Evolutionary conservation across 805 yeast species (phyloP).

Genomic region (Barnettozyma salicaria): DNA sequence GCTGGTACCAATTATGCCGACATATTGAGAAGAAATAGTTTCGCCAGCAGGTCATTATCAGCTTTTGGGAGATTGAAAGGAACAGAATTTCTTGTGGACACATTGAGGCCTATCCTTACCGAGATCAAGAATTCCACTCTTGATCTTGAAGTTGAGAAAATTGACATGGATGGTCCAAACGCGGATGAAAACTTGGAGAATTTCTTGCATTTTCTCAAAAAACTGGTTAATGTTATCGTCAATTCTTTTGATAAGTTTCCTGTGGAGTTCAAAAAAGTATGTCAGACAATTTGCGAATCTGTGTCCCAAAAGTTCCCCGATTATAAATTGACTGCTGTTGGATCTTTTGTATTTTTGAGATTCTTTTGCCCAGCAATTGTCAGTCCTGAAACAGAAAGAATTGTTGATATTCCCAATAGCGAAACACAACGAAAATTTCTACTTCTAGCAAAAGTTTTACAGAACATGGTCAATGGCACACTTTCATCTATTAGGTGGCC

Average conservation of each 20-base stretch:
- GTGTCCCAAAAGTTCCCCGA: slow-evolving; percentile 60
- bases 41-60: slow-evolving; percentile 72
- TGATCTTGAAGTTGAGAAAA: slow-evolving; percentile 60
- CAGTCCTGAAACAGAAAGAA: slow-evolving; percentile 58
- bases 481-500: slow-evolving; percentile 62
- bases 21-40: slow-evolving; percentile 72
- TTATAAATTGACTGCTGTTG: slow-evolving; percentile 65
- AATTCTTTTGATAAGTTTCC: slow-evolving; percentile 57
- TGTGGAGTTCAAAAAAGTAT: slow-evolving; percentile 60
- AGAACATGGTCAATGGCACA: slow-evolving; percentile 81
- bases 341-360: slow-evolving; percentile 79
- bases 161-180: slow-evolving; percentile 32
- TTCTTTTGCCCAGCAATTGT: slow-evolving; percentile 86
- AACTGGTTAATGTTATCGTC: slow-evolving; percentile 54
- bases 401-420: slow-evolving; percentile 34
- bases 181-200: slow-evolving; percentile 35
- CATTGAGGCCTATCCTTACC: slow-evolving; percentile 51
- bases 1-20: slow-evolving; percentile 60
- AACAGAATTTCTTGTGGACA: slow-evolving; percentile 43
- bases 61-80: slow-evolving; percentile 68
- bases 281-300: slow-evolving; percentile 55
- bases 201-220: slow-evolving; percentile 51
- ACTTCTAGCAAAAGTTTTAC: slow-evolving; percentile 76
- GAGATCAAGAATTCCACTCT: slow-evolving; percentile 46
- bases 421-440: slow-evolving; percentile 59